Conservation (phyloP, 805 yeast genomes). For the Brettanomyces bruxellensis region DNA sequence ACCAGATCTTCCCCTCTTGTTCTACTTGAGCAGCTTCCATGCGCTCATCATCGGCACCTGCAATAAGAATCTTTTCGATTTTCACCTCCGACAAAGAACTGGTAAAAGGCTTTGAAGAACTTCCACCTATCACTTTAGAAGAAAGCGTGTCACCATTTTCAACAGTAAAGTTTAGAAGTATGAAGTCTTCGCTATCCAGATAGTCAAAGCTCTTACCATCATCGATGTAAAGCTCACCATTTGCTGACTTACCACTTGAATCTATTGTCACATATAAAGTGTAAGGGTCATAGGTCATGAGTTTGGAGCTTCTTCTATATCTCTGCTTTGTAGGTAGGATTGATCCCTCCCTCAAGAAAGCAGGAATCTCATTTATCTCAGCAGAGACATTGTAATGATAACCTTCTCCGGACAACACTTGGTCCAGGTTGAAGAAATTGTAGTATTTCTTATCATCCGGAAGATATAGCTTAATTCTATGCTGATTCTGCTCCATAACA, state of each 20-base stretch:
- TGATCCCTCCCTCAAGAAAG: conserved; percentile 71
- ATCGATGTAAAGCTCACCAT: conserved; percentile 60
- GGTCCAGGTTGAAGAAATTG: conserved; percentile 29
- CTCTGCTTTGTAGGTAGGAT: conserved; percentile 61
- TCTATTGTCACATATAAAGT: conserved; percentile 59
- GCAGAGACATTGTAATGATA: conserved; percentile 28
- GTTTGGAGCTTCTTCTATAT: conserved; percentile 67
- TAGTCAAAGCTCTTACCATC: conserved; percentile 73
- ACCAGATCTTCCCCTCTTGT: conserved; percentile 32
- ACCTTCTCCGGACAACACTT: conserved; percentile 29
- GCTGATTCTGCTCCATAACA: conserved; percentile 47
- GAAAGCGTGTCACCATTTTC: conserved; percentile 25
- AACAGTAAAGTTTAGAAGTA: conserved; percentile 33
- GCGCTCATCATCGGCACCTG: conserved; percentile 23
- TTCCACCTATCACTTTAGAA: conserved; percentile 12
- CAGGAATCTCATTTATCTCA: conserved; percentile 57
- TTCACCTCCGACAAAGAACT: conserved; percentile 25
- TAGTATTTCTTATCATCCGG: conserved; percentile 52
- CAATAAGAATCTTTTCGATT: conserved; percentile 48
- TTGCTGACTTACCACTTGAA: conserved; percentile 30
- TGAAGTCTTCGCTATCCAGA: conserved; percentile 35
- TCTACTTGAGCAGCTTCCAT: conserved; percentile 19
- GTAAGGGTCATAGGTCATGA: conserved; percentile 75
- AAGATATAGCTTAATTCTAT: conserved; percentile 32
- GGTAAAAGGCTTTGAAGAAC: conserved; percentile 9